phyloP scores from a whole-genome alignment of 2,329 filamentous ascomycete species.

The Dothideomycetes sp. region DNA sequence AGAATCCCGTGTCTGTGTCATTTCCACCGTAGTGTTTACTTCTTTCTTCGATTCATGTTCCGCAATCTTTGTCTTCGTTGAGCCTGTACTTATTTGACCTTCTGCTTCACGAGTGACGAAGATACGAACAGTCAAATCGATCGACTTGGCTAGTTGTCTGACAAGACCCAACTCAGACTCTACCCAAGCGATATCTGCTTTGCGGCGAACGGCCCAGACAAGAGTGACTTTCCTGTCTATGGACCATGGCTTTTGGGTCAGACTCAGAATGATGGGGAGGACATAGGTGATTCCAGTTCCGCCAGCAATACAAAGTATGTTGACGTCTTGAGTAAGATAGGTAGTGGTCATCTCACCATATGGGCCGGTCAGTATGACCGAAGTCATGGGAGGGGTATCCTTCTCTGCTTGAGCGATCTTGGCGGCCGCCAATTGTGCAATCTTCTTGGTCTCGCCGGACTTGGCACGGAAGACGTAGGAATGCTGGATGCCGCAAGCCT shows the following conservation, averaged over 20 bases:
- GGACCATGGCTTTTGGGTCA: conserved; percentile 3
- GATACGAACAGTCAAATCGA: conserved; percentile 8
- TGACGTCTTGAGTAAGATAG: neutral
- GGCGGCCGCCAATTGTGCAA: conserved; percentile 37
- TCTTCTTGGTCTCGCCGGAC: conserved; percentile 48
- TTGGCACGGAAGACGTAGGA: conserved; percentile 30
- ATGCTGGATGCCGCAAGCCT: conserved; percentile 18
- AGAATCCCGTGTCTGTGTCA: neutral
- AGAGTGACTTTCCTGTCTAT: conserved; percentile 7
- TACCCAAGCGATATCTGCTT: conserved; percentile 12
- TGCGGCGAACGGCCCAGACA: conserved; percentile 11
- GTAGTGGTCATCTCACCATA: conserved; percentile 39
- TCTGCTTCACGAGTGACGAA: conserved; percentile 14
- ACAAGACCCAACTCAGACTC: conserved; percentile 6
- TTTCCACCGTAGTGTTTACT: no score
- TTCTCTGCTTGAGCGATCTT: conserved; percentile 31
- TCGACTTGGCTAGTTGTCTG: conserved; percentile 7
- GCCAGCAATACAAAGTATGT: conserved; percentile 13
- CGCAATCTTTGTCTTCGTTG: no score
- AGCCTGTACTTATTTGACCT: no score
- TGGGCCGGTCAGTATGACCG: conserved; percentile 53
- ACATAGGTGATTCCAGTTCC: conserved; percentile 63
- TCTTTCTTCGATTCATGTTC: no score
- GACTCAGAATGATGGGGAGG: conserved; percentile 52
- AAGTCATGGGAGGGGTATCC: conserved; percentile 46